Conservation (phyloP, 2,329 filamentous ascomycete species). For the Beauveria sp. region DNA sequence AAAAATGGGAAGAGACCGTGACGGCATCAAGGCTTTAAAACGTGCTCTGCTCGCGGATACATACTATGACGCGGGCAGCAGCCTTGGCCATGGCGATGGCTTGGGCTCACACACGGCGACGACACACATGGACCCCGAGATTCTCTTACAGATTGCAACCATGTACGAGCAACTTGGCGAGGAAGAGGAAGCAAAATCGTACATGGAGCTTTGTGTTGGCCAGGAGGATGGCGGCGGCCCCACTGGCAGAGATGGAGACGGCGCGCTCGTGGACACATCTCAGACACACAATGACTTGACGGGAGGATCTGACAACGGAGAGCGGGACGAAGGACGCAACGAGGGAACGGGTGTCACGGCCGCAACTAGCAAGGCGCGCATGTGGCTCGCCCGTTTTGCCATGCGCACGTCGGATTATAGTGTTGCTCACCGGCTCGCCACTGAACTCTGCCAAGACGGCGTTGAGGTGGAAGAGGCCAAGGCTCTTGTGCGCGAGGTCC, state of each 20-base stretch:
- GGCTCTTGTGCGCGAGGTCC: slow-evolving; percentile 78
- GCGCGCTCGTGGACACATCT: slow-evolving; percentile 39
- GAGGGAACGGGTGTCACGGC: slow-evolving; percentile 77
- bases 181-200: slow-evolving; percentile 73
- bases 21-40: slow-evolving; percentile 92
- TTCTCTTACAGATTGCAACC: slow-evolving; percentile 79
- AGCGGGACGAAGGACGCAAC: slow-evolving; percentile 25
- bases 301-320: slow-evolving; percentile 26
- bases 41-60: slow-evolving; percentile 82
- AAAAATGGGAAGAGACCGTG: slow-evolving; percentile 77
- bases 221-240: slow-evolving; percentile 70
- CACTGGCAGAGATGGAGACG: slow-evolving; percentile 30
- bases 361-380: slow-evolving; percentile 82
- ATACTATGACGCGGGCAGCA: slow-evolving; percentile 65
- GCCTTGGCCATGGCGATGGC: slow-evolving; percentile 40
- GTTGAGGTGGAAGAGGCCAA: slow-evolving; percentile 97
- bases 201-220: slow-evolving; percentile 92
- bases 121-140: slow-evolving; percentile 75
- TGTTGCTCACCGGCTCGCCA: slow-evolving; percentile 72
- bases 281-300: slow-evolving; percentile 50
- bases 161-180: slow-evolving; percentile 80
- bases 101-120: slow-evolving; percentile 43
- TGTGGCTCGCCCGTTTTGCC: slow-evolving; percentile 86
- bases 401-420: slow-evolving; percentile 68
- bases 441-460: slow-evolving; percentile 90